Percentiles rank a stretch among this genome's conserved stretches.
Conservation (phyloP, 1,139 yeast genomes). For the Geotrichum reessii region DNA sequence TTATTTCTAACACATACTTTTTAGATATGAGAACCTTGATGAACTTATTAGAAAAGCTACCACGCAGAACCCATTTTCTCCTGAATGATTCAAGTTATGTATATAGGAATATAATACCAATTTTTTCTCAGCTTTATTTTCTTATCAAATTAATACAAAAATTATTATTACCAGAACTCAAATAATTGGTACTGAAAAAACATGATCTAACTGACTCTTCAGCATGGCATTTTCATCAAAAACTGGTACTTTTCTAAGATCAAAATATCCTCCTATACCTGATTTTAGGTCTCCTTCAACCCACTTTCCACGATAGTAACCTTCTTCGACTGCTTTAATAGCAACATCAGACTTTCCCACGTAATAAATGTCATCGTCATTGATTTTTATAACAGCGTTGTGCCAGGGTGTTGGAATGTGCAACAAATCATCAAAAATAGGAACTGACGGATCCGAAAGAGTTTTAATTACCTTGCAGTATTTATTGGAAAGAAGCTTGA, state of each 20-base stretch:
- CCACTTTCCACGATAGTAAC: slow-evolving; percentile 14
- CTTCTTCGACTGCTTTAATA: slow-evolving; percentile 9
- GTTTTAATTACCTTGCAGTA: slow-evolving; percentile 11
- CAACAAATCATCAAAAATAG: slow-evolving; percentile 17
- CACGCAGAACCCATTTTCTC: slow-evolving; percentile 47
- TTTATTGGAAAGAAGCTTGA: slow-evolving; percentile 11
- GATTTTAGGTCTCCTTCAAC: slow-evolving; percentile 10
- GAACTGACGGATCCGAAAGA: slow-evolving; percentile 7
- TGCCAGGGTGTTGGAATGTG: slow-evolving; percentile 21
- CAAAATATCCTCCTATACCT: slow-evolving; percentile 13
- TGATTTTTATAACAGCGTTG: slow-evolving; percentile 17
- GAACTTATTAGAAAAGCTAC: slow-evolving; percentile 39
- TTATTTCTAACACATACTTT: background rate
- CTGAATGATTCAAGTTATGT: slow-evolving; percentile 20
- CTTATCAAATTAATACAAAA: background rate
- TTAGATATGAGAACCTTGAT: slow-evolving; percentile 25
- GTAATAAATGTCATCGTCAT: slow-evolving; percentile 8
- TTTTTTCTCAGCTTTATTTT: background rate
- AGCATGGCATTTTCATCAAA: background rate
- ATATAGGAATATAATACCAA: background rate
- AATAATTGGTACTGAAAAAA: background rate
- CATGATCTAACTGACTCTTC: background rate
- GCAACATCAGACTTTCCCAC: slow-evolving; percentile 18
- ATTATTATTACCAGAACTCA: background rate
- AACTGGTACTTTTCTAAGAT: background rate